Conservation (phyloP, 2,329 filamentous ascomycete genomes). For the Metarhizium brunneum region DNA sequence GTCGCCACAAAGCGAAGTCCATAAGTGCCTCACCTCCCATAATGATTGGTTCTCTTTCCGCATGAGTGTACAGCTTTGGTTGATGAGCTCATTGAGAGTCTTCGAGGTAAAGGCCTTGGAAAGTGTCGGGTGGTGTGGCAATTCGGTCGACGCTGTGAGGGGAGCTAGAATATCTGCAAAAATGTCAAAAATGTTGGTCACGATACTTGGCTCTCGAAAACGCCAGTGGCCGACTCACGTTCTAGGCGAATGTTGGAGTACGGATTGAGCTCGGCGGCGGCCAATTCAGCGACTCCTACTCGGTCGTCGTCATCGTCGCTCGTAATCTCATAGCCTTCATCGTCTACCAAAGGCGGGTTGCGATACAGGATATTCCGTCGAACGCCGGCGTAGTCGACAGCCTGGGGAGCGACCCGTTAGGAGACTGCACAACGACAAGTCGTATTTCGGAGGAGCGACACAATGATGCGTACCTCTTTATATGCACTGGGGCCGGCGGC, state of each 20-base stretch:
- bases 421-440: neutral
- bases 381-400: constrained; percentile 65
- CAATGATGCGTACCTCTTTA: constrained; percentile 49
- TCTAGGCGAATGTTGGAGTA: constrained; percentile 65
- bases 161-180: constrained; percentile 61
- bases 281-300: constrained; percentile 48
- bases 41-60: constrained; percentile 65
- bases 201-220: constrained; percentile 1
- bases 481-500: constrained; percentile 59
- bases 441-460: constrained; percentile 5
- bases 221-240: constrained; percentile 37
- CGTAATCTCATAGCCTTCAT: constrained; percentile 69
- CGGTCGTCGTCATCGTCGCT: constrained; percentile 62
- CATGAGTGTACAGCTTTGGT: constrained; percentile 60
- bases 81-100: constrained; percentile 61
- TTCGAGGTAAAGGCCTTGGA: constrained; percentile 67
- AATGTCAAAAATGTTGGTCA: constrained; percentile 21
- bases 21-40: constrained; percentile 65
- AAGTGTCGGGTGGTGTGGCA: constrained; percentile 64
- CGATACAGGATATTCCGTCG: constrained; percentile 62
- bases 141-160: constrained; percentile 63
- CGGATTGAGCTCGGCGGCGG: constrained; percentile 62
- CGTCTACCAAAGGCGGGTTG: constrained; percentile 64
- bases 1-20: constrained; percentile 67
- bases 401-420: constrained; percentile 30